These are phyloP conservation scores for Chionographis japonica DNA, from an alignment of 106 monocot species.

Conservation along the genomic window DNA sequence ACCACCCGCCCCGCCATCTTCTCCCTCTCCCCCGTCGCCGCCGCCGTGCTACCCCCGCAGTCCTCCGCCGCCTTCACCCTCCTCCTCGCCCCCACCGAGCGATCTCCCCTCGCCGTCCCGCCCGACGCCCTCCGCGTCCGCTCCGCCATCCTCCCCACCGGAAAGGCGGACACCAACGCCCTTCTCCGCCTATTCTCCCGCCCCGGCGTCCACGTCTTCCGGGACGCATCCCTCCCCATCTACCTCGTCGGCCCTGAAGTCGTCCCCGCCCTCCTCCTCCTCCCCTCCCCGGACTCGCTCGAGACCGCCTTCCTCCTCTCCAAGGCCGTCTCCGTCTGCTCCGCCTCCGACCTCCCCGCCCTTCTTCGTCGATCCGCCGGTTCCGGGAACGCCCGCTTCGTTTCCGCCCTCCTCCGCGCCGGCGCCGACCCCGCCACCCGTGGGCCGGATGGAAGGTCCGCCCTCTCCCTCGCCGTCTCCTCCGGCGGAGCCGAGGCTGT, in stretches of 20 bases:
- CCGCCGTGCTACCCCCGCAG: background rate
- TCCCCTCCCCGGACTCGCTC: background rate
- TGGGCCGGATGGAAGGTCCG: slow-evolving; percentile 10
- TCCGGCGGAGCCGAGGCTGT: slow-evolving; percentile 18
- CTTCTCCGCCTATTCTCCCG: slow-evolving; percentile 12
- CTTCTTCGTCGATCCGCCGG: slow-evolving; percentile 19
- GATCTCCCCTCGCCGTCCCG: background rate
- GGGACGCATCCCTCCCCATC: slow-evolving; percentile 16
- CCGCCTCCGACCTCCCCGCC: slow-evolving; percentile 1
- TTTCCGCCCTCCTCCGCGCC: slow-evolving; percentile 23
- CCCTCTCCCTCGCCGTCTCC: slow-evolving; percentile 24
- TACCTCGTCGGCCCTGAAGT: slow-evolving; percentile 11
- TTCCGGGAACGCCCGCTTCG: background rate
- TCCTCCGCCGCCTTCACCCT: slow-evolving; percentile 2
- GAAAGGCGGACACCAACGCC: slow-evolving; percentile 3
- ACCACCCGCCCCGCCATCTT: slow-evolving; percentile 4
- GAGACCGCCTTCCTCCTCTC: slow-evolving; percentile 11
- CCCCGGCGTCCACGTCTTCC: slow-evolving; percentile 14
- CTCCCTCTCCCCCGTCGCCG: background rate
- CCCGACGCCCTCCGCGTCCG: slow-evolving; percentile 14
- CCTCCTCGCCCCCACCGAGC: background rate
- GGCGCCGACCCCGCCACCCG: slow-evolving; percentile 21
- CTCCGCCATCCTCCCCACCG: slow-evolving; percentile 16
- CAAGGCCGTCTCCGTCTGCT: slow-evolving; percentile 14
- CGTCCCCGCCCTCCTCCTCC: slow-evolving; percentile 4